Conservation (phyloP, 2,329 filamentous ascomycete species). For the Ustilaginoidea virens region DNA sequence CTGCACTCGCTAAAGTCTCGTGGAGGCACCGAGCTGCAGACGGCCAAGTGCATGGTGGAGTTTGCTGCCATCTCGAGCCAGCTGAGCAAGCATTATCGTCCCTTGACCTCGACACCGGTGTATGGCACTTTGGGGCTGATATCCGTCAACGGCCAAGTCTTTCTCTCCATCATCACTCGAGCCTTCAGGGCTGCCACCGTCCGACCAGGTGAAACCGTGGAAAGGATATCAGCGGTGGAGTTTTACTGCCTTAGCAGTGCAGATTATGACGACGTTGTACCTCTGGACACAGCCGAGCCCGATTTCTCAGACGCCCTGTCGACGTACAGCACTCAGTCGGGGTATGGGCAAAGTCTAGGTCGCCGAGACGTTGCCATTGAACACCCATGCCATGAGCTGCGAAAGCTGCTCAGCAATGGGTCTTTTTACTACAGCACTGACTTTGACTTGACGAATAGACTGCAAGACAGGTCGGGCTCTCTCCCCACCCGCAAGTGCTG, state of each 20-base stretch:
- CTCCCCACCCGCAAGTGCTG: too few species aligned
- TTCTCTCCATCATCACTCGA: slow-evolving; percentile 76
- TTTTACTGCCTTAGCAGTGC: slow-evolving; percentile 85
- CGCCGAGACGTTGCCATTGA: slow-evolving; percentile 58
- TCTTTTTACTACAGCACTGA: slow-evolving; percentile 98
- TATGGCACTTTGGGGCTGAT: slow-evolving; percentile 83
- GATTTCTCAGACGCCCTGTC: slow-evolving; percentile 32
- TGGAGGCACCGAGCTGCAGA: slow-evolving; percentile 23
- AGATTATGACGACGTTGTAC: slow-evolving; percentile 66
- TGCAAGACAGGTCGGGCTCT: slow-evolving; percentile 62
- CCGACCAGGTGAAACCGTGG: slow-evolving; percentile 75
- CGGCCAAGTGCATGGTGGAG: slow-evolving; percentile 72
- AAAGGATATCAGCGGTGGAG: slow-evolving; percentile 72
- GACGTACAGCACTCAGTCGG: slow-evolving; percentile 27
- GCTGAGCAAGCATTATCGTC: slow-evolving; percentile 61
- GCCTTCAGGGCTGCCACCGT: slow-evolving; percentile 67
- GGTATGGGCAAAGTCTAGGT: slow-evolving; percentile 31
- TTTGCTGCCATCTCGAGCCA: slow-evolving; percentile 51
- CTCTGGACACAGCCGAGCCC: slow-evolving; percentile 34
- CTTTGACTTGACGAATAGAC: slow-evolving; percentile 85
- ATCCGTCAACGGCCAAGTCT: slow-evolving; percentile 69
- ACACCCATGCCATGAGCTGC: slow-evolving; percentile 79
- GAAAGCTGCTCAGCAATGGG: slow-evolving; percentile 82
- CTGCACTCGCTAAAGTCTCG: slow-evolving; percentile 30
- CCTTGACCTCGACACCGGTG: slow-evolving; percentile 56